Conservation (phyloP, 2,329 filamentous ascomycete species). For the Kalmusia sp. region DNA sequence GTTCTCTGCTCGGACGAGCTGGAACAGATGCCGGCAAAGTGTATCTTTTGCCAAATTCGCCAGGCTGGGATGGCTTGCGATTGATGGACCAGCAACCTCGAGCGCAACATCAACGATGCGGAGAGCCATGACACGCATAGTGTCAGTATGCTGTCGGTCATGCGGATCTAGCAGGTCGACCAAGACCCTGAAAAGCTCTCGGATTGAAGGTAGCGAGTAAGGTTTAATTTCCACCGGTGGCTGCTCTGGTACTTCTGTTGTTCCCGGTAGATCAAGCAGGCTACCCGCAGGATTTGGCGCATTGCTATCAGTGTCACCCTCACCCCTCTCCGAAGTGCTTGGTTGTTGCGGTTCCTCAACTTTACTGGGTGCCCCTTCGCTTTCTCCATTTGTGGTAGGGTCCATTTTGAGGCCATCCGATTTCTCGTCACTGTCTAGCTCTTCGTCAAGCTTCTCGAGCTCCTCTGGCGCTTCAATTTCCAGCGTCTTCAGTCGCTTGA, state of each 20-base stretch:
- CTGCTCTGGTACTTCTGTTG: constrained; percentile 49
- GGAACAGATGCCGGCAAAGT: constrained; percentile 92
- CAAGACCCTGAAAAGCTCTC: constrained; percentile 91
- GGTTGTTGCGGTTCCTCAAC: constrained; percentile 45
- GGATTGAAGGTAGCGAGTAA: constrained; percentile 91
- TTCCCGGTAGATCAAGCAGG: constrained; percentile 53
- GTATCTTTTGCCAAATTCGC: constrained; percentile 90
- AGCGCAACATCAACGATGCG: constrained; percentile 96
- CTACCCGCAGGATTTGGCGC: constrained; percentile 49
- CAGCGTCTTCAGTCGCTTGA: constrained; percentile 87
- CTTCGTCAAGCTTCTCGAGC: constrained; percentile 69
- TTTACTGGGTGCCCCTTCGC: constrained; percentile 49
- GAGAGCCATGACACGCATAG: constrained; percentile 96
- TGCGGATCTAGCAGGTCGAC: constrained; percentile 94
- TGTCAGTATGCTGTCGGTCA: constrained; percentile 89
- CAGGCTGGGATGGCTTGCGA: constrained; percentile 88
- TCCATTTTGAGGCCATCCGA: constrained; percentile 85
- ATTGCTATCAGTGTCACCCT: constrained; percentile 45
- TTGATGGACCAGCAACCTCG: constrained; percentile 93
- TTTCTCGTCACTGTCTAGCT: constrained; percentile 65
- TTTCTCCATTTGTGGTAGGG: constrained; percentile 72
- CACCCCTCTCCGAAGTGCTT: constrained; percentile 38
- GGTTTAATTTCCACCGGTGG: constrained; percentile 71
- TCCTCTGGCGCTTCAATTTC: constrained; percentile 77
- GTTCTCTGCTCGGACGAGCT: constrained; percentile 94